A percentile compares a stretch with the other conserved stretches of the same genome.
phyloP scores from a whole-genome alignment of 1,139 yeast species.

The Kodamaea derodonti region DNA sequence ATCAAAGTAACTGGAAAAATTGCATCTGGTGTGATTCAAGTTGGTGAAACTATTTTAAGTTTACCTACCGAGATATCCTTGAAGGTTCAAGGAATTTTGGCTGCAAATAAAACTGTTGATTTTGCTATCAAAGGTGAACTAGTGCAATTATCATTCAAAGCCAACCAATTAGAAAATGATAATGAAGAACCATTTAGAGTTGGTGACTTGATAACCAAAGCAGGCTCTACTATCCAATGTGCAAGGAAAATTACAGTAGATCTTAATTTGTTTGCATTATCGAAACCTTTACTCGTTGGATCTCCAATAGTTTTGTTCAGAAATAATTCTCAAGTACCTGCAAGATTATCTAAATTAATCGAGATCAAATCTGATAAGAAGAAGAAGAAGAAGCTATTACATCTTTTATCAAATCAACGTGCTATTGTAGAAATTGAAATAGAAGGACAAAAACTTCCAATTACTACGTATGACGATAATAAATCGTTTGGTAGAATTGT shows the following conservation, averaged over 20 bases:
- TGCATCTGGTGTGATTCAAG: constrained; percentile 69
- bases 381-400: constrained; percentile 58
- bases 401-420: constrained; percentile 66
- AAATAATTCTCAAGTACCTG: constrained; percentile 76
- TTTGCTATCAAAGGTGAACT: constrained; percentile 70
- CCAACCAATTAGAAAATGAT: constrained; percentile 39
- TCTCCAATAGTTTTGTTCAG: constrained; percentile 79
- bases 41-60: constrained; percentile 65
- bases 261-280: constrained; percentile 64
- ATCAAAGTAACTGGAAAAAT: constrained; percentile 66
- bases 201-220: constrained; percentile 70
- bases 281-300: constrained; percentile 76
- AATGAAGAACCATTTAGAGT: constrained; percentile 47
- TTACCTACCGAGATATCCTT: constrained; percentile 48
- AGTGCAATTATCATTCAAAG: constrained; percentile 54
- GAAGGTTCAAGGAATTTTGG: constrained; percentile 31
- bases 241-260: constrained; percentile 52
- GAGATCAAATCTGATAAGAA: constrained; percentile 44
- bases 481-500: constrained; percentile 76
- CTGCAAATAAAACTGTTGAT: constrained; percentile 24
- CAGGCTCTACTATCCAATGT: constrained; percentile 44
- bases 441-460: constrained; percentile 51
- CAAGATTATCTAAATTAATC: constrained; percentile 57
- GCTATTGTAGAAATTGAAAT: constrained; percentile 72
- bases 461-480: constrained; percentile 57